Evolutionary conservation across 192 early-diverging fungal genomes (phyloP), one percentile per base, ranked within the genome.

Genomic region (Martensiomyces pterosporus): DNA sequence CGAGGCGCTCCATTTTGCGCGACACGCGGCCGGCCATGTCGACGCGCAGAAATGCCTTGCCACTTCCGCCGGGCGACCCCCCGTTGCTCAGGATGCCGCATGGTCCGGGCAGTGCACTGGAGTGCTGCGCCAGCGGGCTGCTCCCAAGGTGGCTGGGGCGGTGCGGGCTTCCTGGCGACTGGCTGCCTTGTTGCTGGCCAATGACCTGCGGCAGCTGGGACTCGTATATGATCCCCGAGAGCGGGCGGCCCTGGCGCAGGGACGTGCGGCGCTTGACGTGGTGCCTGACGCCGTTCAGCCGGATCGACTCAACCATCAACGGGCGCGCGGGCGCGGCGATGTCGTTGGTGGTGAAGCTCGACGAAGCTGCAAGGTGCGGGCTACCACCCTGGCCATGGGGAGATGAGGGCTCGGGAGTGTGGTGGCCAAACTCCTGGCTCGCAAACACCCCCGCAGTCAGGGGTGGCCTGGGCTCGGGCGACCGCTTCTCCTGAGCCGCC

Each of bases 1-100:
- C 68, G 27, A 78, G 60, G 18, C 80, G 46, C 46, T 90, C 87
- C 59, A 85, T 80, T 66, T 90, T 90, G 27, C 87, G 81, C 36
- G 76, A 67, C 22, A 90, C 72, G 16, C 75, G 67, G 3, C 87
- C 87, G n/a, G 79, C 79, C 61, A 86, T 87, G 39, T 81, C 79
- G n/a, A 71, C 62, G 9, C 75, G 75, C 49, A 72, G 41, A 39
- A 64, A 43, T 26, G 68, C 62, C 39, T 42, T 58, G 6, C 48
- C 48, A 18, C 23, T 57, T 16, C 35, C 25, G 14, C 24, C 54
- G 9, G 44, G 17, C 3, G 42, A 21, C 3, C 23, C 22, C 2
- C 15, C 24, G 4, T n/a, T n/a, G n/a, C n/a, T n/a, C n/a, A n/a
- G n/a, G n/a, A n/a, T n/a, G n/a, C n/a, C n/a, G n/a, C n/a, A n/a